Evolutionary conservation across 352 stramenopile genomes (phyloP).

Genomic region (Globisporangium middletonii): DNA sequence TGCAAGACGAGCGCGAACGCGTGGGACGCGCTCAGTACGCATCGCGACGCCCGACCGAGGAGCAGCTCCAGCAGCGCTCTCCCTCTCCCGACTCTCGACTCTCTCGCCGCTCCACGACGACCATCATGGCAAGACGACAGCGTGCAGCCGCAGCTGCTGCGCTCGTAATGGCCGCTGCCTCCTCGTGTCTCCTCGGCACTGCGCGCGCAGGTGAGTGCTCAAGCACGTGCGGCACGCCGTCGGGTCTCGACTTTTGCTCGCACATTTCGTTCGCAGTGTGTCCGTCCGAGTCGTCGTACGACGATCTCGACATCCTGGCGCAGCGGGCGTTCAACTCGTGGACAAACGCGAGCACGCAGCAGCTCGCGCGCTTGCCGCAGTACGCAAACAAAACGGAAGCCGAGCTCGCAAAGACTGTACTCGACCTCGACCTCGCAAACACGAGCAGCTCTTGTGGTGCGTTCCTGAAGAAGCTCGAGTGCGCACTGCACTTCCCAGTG

Average conservation of each 20-base stretch:
- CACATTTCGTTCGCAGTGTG: slow-evolving; percentile 76
- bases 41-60: background rate
- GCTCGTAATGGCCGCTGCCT: background rate
- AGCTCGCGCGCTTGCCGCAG: slow-evolving; percentile 40
- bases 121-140: background rate
- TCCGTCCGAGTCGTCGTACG: slow-evolving; percentile 44
- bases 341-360: slow-evolving; percentile 38
- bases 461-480: slow-evolving; percentile 58
- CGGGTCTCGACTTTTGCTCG: slow-evolving; percentile 68
- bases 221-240: slow-evolving; percentile 70
- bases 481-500: slow-evolving; percentile 68
- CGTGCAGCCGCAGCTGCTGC: slow-evolving; percentile 1
- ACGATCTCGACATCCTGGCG: slow-evolving; percentile 48
- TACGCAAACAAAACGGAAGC: slow-evolving; percentile 29
- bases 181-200: background rate
- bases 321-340: slow-evolving; percentile 34
- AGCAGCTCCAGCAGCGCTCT: background rate
- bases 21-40: background rate
- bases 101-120: background rate
- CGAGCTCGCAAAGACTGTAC: slow-evolving; percentile 32
- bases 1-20: too few relatives aligned
- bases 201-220: slow-evolving; percentile 32
- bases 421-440: slow-evolving; percentile 57
- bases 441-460: slow-evolving; percentile 47
- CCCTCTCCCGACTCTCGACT: too few relatives aligned